These are phyloP conservation scores for Botrytis tulipae DNA, from an alignment of 2,329 filamentous ascomycete species.

Conservation along the genomic window DNA sequence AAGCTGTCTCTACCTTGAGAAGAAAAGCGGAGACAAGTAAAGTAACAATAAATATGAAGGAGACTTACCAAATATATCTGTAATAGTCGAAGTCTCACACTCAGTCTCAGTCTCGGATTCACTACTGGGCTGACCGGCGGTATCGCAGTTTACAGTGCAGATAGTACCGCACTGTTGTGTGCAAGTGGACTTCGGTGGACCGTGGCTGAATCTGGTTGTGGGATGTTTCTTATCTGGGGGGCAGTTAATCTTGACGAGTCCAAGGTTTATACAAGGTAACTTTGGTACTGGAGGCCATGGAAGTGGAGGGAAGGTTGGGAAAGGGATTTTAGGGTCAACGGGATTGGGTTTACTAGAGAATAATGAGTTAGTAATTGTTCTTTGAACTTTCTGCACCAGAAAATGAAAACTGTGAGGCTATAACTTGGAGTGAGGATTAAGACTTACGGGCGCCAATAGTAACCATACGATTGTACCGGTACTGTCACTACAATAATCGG, in stretches of 20 bases:
- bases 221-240: neutral
- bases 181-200: neutral
- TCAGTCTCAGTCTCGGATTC: neutral
- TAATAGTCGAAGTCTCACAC: slow-evolving; percentile 1
- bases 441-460: neutral
- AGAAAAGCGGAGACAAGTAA: neutral
- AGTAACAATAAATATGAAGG: neutral
- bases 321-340: neutral
- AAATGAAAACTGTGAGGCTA: neutral
- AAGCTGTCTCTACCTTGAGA: neutral
- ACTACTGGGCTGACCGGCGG: neutral
- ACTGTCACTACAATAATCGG: neutral
- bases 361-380: neutral
- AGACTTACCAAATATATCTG: neutral
- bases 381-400: neutral
- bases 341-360: neutral
- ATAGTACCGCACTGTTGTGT: neutral
- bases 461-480: neutral
- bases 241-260: neutral
- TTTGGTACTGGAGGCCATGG: neutral
- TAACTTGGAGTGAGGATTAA: neutral
- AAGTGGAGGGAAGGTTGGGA: neutral
- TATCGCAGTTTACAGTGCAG: neutral
- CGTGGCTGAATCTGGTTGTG: neutral
- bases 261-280: neutral